These are phyloP conservation scores for Isochrysis galbana DNA, from an alignment of 78 protist species.

Conservation along the genomic window DNA sequence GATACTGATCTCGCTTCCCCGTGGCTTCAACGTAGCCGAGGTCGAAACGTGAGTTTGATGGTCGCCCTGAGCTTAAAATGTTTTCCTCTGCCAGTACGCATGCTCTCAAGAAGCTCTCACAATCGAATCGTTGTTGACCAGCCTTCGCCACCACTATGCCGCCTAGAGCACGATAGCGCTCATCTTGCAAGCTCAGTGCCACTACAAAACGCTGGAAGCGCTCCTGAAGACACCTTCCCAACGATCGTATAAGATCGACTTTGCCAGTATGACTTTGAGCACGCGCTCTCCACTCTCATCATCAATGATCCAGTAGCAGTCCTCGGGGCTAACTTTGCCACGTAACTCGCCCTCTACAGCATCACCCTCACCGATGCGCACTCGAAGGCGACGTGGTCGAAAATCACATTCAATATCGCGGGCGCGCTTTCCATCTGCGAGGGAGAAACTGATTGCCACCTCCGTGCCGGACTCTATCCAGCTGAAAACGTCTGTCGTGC, in stretches of 20 bases:
- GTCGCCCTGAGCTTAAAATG: no score
- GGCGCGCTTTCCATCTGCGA: neutral
- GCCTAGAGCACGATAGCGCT: no score
- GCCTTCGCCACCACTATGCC: no score
- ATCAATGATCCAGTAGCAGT: neutral
- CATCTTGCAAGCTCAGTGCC: no score
- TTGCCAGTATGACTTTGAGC: neutral
- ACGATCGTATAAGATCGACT: neutral
- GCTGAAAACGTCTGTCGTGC: neutral
- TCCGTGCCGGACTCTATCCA: neutral
- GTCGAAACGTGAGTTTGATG: no score
- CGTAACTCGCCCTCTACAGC: neutral
- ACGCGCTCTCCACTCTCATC: neutral
- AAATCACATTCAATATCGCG: no score
- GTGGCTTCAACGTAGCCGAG: no score
- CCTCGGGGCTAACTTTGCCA: neutral
- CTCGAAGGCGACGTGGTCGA: neutral
- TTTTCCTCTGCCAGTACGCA: no score
- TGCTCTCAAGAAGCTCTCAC: no score
- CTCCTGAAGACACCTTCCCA: neutral
- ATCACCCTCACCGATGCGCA: neutral
- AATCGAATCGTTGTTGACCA: no score
- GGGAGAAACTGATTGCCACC: neutral
- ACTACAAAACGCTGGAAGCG: no score
- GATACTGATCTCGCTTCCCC: no score